phyloP scores from a whole-genome alignment of 1,139 yeast species.

The Kodamaea plutei region DNA sequence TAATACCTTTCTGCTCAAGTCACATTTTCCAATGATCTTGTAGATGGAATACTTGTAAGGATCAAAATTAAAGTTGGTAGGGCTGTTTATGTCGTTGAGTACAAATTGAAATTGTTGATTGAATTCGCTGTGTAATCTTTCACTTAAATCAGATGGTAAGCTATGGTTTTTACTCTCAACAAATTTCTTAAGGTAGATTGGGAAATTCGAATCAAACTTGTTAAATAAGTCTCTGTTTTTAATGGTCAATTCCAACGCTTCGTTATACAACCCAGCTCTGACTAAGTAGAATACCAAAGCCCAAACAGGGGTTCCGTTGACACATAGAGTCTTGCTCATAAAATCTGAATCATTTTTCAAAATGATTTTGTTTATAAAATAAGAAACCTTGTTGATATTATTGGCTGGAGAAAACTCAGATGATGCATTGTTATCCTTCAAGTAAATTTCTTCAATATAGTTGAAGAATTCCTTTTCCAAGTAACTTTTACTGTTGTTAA shows the following conservation, averaged over 20 bases:
- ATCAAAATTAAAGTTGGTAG: constrained; percentile 51
- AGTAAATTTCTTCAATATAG: constrained; percentile 68
- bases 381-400: constrained; percentile 63
- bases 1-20: constrained; percentile 67
- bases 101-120: constrained; percentile 77
- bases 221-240: constrained; percentile 53
- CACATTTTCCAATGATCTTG: constrained; percentile 90
- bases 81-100: constrained; percentile 26
- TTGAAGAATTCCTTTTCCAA: constrained; percentile 76
- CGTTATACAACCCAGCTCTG: constrained; percentile 77
- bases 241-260: constrained; percentile 52
- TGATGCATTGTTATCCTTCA: constrained; percentile 53
- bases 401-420: constrained; percentile 55
- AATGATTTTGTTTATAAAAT: constrained; percentile 55
- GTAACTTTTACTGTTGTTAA: constrained; percentile 53
- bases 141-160: constrained; percentile 64
- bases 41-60: constrained; percentile 89
- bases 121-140: constrained; percentile 74
- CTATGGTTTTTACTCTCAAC: constrained; percentile 44
- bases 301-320: constrained; percentile 90
- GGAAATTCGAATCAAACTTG: constrained; percentile 82
- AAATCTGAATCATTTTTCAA: constrained; percentile 35
- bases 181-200: constrained; percentile 71
- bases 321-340: constrained; percentile 34
- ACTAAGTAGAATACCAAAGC: constrained; percentile 79